A percentile compares a stretch with the other conserved stretches of the same genome.
These are phyloP conservation scores for Hydrangea macrophylla DNA, from an alignment of 148 eudicot species.

Conservation along the genomic window DNA sequence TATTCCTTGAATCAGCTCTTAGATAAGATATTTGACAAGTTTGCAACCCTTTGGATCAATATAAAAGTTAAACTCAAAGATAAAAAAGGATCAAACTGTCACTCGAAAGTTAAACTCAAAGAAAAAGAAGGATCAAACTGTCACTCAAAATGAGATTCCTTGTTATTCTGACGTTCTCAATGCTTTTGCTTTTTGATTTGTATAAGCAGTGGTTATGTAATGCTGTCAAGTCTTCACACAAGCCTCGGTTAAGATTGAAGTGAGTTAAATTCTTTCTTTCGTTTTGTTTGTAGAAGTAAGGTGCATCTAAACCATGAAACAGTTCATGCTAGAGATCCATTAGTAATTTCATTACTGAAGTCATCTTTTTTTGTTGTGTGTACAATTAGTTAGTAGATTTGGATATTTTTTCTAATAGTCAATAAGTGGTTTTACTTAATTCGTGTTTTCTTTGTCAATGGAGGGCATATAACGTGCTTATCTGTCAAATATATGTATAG, in stretches of 20 bases:
- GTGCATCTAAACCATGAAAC: neutral
- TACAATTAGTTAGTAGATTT: too few species aligned
- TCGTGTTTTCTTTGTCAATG: too few species aligned
- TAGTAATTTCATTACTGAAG: neutral
- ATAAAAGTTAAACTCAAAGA: conserved; percentile 55
- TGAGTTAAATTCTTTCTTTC: conserved; percentile 33
- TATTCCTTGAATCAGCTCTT: conserved; percentile 47
- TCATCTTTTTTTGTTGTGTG: too few species aligned
- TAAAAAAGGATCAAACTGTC: too few species aligned
- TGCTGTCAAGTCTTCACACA: conserved; percentile 94
- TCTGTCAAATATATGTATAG: too few species aligned
- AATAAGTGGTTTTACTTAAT: too few species aligned
- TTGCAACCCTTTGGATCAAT: conserved; percentile 69
- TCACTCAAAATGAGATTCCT: neutral
- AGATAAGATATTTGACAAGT: conserved; percentile 59
- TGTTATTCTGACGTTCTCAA: conserved; percentile 6
- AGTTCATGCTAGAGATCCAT: neutral
- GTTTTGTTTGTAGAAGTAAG: neutral
- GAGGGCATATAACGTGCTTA: too few species aligned
- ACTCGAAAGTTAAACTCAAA: too few species aligned
- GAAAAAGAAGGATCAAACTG: neutral
- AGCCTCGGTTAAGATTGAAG: conserved; percentile 90
- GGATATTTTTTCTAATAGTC: too few species aligned
- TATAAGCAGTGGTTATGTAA: conserved; percentile 87
- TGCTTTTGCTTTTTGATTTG: conserved; percentile 16